These are phyloP conservation scores for Colletotrichum lupini DNA, from an alignment of 2,329 filamentous ascomycete genomes.

Conservation along the genomic window DNA sequence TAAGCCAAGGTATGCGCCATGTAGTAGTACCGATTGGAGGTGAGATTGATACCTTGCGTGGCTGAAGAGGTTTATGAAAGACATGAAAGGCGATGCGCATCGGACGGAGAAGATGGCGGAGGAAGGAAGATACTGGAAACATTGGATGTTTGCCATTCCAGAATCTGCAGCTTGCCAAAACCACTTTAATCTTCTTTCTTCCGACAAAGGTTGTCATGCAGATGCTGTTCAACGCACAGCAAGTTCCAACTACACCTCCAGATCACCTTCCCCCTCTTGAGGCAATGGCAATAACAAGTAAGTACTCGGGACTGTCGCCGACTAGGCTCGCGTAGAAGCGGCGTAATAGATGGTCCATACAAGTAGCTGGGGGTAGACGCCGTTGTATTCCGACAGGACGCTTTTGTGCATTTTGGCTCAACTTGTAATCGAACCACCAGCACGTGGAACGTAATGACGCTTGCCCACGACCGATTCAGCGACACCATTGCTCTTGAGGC, in stretches of 20 bases:
- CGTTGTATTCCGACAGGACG: neutral
- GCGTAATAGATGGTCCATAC: neutral
- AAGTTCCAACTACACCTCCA: neutral
- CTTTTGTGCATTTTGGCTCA: neutral
- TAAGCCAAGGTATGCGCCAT: constrained; percentile 10
- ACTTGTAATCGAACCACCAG: neutral
- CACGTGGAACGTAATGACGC: neutral
- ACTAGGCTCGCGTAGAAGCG: constrained; percentile 7
- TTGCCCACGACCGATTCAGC: neutral
- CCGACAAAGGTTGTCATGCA: neutral
- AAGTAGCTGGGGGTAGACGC: neutral
- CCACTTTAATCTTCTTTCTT: neutral
- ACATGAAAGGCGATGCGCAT: neutral
- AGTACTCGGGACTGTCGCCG: neutral
- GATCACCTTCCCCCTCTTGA: neutral
- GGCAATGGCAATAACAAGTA: neutral
- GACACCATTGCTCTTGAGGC: neutral
- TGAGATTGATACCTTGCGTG: constrained; percentile 13
- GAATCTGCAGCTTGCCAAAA: constrained; percentile 10
- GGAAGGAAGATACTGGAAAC: constrained; percentile 1
- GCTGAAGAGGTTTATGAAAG: constrained; percentile 13
- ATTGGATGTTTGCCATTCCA: neutral
- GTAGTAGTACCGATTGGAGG: neutral
- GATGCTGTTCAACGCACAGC: neutral
- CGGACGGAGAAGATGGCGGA: neutral